Evolutionary conservation across 305 asterid species (phyloP), one percentile per base, ranked within the genome.

Genomic region (Solanum hybrid): DNA sequence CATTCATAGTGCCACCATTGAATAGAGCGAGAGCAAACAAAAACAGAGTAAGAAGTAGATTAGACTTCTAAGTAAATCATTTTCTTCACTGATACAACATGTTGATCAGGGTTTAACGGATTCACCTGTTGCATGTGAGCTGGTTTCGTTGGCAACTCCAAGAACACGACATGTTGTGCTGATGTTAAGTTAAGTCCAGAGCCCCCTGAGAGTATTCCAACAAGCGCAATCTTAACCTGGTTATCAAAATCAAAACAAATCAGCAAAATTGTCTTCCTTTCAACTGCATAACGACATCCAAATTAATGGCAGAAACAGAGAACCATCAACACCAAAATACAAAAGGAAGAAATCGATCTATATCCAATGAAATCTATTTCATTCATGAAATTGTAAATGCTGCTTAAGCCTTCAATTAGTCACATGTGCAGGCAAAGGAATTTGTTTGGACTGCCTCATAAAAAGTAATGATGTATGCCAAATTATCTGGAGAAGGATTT

Each of bases 191-290:
- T 96, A 78, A 97, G 98, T 88, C 99, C 99, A 86, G 95, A 92
- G 90, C 99, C 96, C 90, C 99, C 99, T 89, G 99, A 97, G 90
- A 96, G 95, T 89, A 97, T 96, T 92, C 99, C 99, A 86, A 96
- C 93, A 89, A 97, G 89, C 9, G 99, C 99, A 89, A 96, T 94
- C 95, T 94, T 97, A 88, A 96, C 98, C 99, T 97, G 93, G 75
- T 51, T 29, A 51, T 3, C 29, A 84, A 51, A 45, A 84, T 17
- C 34, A 89, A 78, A 90, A 87, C 42, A 84, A 31, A 19, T 51
- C 87, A 29, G 75, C 31, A 32, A 31, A 31, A 51, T 22, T 84
- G 31, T 84, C 75, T 84, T 51, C 75, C 75, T 84, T 51, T 84
- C 75, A 31, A 51, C 73, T 51, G 42, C 75, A 51, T 66, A 45